phyloP scores from a whole-genome alignment of 2,329 filamentous ascomycete species.

The Alternaria burnsii region DNA sequence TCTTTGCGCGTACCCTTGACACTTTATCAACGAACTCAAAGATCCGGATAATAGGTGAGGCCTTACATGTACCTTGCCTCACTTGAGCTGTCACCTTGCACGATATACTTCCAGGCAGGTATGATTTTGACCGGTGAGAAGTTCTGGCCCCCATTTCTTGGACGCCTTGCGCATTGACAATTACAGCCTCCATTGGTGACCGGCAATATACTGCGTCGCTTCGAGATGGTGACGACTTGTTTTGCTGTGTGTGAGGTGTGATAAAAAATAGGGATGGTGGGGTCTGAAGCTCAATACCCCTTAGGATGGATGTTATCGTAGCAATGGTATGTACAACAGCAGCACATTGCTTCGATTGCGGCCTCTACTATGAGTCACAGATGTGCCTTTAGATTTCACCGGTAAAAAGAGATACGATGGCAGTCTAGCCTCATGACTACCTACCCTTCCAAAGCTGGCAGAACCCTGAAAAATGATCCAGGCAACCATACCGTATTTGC shows the following conservation, averaged over 20 bases:
- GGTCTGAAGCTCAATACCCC: neutral
- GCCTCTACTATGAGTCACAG: neutral
- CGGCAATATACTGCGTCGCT: neutral
- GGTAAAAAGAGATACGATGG: neutral
- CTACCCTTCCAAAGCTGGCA: neutral
- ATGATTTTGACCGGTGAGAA: neutral
- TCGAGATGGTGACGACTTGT: neutral
- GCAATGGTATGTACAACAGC: neutral
- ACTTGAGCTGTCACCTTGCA: neutral
- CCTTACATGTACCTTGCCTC: neutral
- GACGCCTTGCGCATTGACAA: conserved; percentile 1
- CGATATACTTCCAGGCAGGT: neutral
- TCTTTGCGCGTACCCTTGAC: neutral
- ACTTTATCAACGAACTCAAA: neutral
- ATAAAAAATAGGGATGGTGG: neutral
- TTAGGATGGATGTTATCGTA: neutral
- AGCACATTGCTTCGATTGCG: neutral
- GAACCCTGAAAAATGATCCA: neutral
- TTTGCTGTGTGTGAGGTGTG: neutral
- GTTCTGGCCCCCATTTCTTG: neutral
- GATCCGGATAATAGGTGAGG: neutral
- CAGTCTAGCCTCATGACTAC: neutral
- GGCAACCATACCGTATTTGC: conserved; percentile 1
- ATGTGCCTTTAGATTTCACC: neutral
- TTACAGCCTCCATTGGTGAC: neutral